Base-by-base conservation (phyloP, 2,329 filamentous ascomycete genomes). In the Xylaria sp. region DNA sequence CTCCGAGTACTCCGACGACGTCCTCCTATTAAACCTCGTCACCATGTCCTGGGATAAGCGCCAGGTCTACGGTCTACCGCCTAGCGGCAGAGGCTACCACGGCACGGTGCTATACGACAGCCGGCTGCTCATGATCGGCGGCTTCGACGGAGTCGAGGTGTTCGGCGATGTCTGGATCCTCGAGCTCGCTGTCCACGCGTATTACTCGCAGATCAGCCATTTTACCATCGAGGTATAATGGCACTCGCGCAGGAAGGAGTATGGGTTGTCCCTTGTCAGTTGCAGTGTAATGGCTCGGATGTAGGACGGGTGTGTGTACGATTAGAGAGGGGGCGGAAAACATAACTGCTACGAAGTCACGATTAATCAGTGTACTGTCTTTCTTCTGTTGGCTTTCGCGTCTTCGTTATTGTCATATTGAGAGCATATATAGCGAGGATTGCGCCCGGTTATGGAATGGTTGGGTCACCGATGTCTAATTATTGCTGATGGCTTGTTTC, bases 41-140 rank as follows among this genome's bases (percentile, higher is more conserved):
- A 92, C 89, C 50, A 92, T 92, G 90, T 86, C 88, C n/a, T 92
- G 90, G 90, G 90, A 92, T 76, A 86, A 85, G 76, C 84, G 90
- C 69, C 87, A 84, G 71, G 87, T 91, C 9, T 92, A 92, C 76
- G 90, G 90, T 25, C 80, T 87, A 71, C 85, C 87, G 12, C 90
- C 89, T 0, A 87, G 84, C 74, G 89, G 89, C 10, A 82, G 90
- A 67, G 90, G 90, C 0, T 92, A 92, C 77, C 90, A 92, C 77
- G 88, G 89, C 59, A 85, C 89, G 0, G 86, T 91, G 18, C 81
- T 92, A 51, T 86, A 92, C 75, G 90, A 92, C 77, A 89, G 87
- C 73, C 84, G 90, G 59, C 80, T 92, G 50, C 80, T 92, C 48
- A 80, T 90, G 46, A 87, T 92, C 66, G 90, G 90, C 20, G 90